phyloP scores from a whole-genome alignment of 1,284 basidiomycete genomes.

The Porodaedalea pini region DNA sequence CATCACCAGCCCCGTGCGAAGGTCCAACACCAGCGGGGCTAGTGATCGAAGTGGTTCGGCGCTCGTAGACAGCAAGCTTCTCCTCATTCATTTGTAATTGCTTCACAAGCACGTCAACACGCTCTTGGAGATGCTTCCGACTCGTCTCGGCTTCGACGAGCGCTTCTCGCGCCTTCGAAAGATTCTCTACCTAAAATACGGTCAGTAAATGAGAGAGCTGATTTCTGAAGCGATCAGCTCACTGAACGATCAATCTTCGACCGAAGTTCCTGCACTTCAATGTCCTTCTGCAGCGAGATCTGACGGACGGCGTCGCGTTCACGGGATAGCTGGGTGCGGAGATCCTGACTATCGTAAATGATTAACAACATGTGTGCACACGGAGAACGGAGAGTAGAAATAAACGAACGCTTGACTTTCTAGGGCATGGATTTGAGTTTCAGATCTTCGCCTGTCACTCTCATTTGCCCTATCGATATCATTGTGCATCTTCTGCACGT shows the following conservation, averaged over 20 bases:
- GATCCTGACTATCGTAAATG: conserved; percentile 53
- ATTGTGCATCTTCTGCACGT: conserved; percentile 84
- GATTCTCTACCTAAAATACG: conserved; percentile 50
- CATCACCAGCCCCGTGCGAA: conserved; percentile 34
- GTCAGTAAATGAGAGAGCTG: not conserved
- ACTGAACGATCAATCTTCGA: conserved; percentile 70
- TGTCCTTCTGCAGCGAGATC: conserved; percentile 71
- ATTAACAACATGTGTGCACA: conserved; percentile 5
- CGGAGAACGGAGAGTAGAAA: not conserved
- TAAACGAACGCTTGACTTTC: conserved; percentile 70
- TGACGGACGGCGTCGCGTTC: conserved; percentile 80
- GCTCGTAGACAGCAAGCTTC: conserved; percentile 85
- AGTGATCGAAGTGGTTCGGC: conserved; percentile 44
- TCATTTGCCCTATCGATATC: conserved; percentile 81
- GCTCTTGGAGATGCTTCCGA: conserved; percentile 76
- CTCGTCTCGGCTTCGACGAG: conserved; percentile 77
- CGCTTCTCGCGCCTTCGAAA: conserved; percentile 68
- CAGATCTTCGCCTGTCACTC: conserved; percentile 76
- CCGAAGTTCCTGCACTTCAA: conserved; percentile 77
- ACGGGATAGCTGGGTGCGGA: conserved; percentile 70
- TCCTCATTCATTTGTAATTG: conserved; percentile 77
- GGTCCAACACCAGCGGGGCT: conserved; percentile 23
- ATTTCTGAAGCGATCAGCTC: conserved; percentile 27
- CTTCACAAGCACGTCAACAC: conserved; percentile 65
- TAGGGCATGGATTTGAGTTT: conserved; percentile 75